Evolutionary conservation across 2,329 filamentous ascomycete genomes (phyloP), one percentile per base, ranked within the genome.

Genomic region (Achaetomium macrosporum): DNA sequence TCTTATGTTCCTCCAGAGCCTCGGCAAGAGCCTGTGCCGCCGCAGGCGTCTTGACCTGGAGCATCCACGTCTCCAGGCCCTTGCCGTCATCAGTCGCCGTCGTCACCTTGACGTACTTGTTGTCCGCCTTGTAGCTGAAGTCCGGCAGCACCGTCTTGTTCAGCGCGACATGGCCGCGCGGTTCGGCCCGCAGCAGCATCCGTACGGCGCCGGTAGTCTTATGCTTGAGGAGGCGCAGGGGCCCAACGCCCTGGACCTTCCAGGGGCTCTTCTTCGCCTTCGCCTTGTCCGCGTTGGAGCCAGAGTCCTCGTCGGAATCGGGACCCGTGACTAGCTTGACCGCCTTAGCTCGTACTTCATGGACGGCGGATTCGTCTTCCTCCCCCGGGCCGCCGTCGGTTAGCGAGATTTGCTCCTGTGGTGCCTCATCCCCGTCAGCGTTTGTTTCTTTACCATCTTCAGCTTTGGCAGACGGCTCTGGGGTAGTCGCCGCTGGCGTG

Each of bases 111-210:
- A 86, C 71, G 54, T 79, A 83, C 68, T 84, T 87, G 43, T 66
- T 74, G 25, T 77, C 75, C 7, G 76, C 71, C 62, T 79, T 79
- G 71, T 90, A 91, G 5, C 74, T 73, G 48, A 83, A 69, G n/a
- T 76, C 72, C 2, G 81, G 72, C 33, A 88, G 69, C 45, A 91
- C 68, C 17, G 75, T 69, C 60, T 84, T 81, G 70, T 95, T 95
- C 63, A 95, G 72, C 3, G 86, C 78, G 43, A 92, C 74, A 37
- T 85, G 80, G 15, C 89, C 89, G 57, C 83, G 79, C 0, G 88
- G 87, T 58, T 90, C 86, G n/a, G 82, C 81, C 46, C 89, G 82
- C 57, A 91, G 71, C 17, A 95, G 71, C 42, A 93, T 72, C 39
- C 89, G 82, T 4, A 84, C 78, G 29, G 78, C 76, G 17, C 79